Evolutionary conservation across 1,284 basidiomycete species (phyloP).

Genomic region (Irpex lacteus): DNA sequence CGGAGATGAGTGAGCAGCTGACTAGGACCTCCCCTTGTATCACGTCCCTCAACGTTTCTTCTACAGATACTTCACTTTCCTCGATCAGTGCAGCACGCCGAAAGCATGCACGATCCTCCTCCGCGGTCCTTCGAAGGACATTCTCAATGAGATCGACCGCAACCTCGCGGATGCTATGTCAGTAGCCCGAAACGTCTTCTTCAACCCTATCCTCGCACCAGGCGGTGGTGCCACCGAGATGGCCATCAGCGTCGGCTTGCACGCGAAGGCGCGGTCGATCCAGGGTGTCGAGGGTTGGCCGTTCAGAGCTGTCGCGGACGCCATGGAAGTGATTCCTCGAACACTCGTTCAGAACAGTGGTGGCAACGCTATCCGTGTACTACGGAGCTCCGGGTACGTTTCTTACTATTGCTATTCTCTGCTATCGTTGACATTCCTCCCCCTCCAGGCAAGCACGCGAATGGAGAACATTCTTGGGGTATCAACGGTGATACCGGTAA

Average conservation of each 20-base stretch:
- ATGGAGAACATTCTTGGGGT: slow-evolving; percentile 88
- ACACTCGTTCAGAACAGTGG: slow-evolving; percentile 96
- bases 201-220: slow-evolving; percentile 89
- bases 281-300: slow-evolving; percentile 89
- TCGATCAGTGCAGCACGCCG: slow-evolving; percentile 88
- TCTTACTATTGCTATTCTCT: slow-evolving; percentile 13
- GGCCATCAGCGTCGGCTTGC: slow-evolving; percentile 90
- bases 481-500: slow-evolving; percentile 96
- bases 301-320: slow-evolving; percentile 90
- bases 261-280: slow-evolving; percentile 78
- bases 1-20: slow-evolving; percentile 81
- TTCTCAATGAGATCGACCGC: slow-evolving; percentile 96
- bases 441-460: slow-evolving; percentile 85
- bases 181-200: slow-evolving; percentile 95
- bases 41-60: slow-evolving; percentile 2
- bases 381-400: slow-evolving; percentile 86
- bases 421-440: slow-evolving; percentile 4
- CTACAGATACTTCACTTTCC: slow-evolving; percentile 92
- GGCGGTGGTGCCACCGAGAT: slow-evolving; percentile 98
- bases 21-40: not conserved
- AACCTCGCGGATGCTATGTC: slow-evolving; percentile 98
- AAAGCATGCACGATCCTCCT: slow-evolving; percentile 99
- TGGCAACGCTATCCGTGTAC: slow-evolving; percentile 89
- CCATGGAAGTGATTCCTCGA: slow-evolving; percentile 96
- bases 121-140: slow-evolving; percentile 98